These are phyloP conservation scores for Aquilaria agallochum DNA, from an alignment of 441 rosid species.

Conservation along the genomic window DNA sequence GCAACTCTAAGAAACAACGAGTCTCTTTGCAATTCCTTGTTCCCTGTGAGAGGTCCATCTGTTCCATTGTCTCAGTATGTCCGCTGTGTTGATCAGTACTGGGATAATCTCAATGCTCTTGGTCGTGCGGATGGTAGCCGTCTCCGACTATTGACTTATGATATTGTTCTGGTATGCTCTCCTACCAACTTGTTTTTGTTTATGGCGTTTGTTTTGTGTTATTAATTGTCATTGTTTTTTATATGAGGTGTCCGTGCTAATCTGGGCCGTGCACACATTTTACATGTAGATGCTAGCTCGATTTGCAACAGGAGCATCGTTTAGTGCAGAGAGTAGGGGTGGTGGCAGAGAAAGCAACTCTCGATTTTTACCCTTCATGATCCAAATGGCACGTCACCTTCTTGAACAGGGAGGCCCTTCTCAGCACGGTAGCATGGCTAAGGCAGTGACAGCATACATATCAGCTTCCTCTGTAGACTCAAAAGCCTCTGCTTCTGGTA, in stretches of 20 bases:
- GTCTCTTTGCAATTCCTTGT: constrained; percentile 97
- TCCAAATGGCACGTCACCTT: constrained; percentile 99
- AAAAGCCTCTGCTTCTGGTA: constrained; percentile 49
- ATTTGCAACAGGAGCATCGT: constrained; percentile 99
- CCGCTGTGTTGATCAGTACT: constrained; percentile 90
- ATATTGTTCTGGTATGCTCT: constrained; percentile 86
- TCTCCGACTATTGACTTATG: constrained; percentile 91
- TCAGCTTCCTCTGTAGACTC: constrained; percentile 55
- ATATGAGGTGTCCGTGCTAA: neutral
- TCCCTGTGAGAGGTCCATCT: constrained; percentile 94
- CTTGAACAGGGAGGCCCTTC: constrained; percentile 93
- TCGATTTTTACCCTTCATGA: constrained; percentile 93
- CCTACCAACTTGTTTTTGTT: neutral
- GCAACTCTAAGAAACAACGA: constrained; percentile 97
- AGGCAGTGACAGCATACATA: constrained; percentile 71
- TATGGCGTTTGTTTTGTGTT: neutral
- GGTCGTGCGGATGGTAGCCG: constrained; percentile 99
- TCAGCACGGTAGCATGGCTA: constrained; percentile 81
- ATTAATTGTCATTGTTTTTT: constrained; percentile 1
- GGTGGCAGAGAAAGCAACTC: constrained; percentile 99
- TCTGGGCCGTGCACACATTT: constrained; percentile 1
- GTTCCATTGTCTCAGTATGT: constrained; percentile 81
- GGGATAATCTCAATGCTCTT: constrained; percentile 98
- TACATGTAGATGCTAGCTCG: constrained; percentile 92
- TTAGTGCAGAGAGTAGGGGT: constrained; percentile 86